Conservation (phyloP, 345 rosid genomes). For the Aurinia saxatilis region DNA sequence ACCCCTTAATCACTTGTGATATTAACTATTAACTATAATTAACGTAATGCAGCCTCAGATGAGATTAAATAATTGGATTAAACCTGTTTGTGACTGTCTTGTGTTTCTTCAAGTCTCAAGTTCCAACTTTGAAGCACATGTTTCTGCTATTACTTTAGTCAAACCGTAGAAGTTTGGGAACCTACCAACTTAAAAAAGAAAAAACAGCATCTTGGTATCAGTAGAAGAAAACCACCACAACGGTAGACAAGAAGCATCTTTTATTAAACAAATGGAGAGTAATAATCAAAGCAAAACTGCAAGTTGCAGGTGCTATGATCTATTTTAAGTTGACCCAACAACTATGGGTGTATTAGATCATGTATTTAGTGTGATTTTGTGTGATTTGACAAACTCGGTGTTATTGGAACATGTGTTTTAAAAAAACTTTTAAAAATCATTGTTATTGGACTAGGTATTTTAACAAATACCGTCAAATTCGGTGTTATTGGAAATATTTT, state of each 20-base stretch:
- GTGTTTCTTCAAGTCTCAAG: conserved; percentile 43
- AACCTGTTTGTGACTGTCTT: conserved; percentile 6
- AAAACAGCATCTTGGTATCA: conserved; percentile 86
- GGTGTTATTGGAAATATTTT: too few species aligned
- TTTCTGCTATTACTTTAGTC: conserved; percentile 16
- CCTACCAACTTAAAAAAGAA: conserved; percentile 39
- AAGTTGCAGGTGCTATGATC: conserved; percentile 39
- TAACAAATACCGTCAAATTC: too few species aligned
- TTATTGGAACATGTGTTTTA: too few species aligned
- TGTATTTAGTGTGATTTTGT: too few species aligned
- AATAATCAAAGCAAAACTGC: conserved; percentile 32
- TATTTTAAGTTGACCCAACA: conserved; percentile 32
- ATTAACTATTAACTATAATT: neutral
- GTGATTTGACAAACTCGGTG: too few species aligned
- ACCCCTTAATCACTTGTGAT: conserved; percentile 18
- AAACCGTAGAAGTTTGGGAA: conserved; percentile 52
- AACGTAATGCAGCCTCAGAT: conserved; percentile 11
- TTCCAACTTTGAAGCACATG: conserved; percentile 48
- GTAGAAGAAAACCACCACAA: conserved; percentile 62
- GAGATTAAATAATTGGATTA: neutral
- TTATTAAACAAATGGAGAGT: conserved; percentile 31
- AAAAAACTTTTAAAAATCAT: too few species aligned
- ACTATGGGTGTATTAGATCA: too few species aligned
- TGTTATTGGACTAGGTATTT: too few species aligned
- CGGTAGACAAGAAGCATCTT: conserved; percentile 77